Evolutionary conservation across 2,329 filamentous ascomycete genomes (phyloP).

Genomic region (Macrophomina phaseolina): DNA sequence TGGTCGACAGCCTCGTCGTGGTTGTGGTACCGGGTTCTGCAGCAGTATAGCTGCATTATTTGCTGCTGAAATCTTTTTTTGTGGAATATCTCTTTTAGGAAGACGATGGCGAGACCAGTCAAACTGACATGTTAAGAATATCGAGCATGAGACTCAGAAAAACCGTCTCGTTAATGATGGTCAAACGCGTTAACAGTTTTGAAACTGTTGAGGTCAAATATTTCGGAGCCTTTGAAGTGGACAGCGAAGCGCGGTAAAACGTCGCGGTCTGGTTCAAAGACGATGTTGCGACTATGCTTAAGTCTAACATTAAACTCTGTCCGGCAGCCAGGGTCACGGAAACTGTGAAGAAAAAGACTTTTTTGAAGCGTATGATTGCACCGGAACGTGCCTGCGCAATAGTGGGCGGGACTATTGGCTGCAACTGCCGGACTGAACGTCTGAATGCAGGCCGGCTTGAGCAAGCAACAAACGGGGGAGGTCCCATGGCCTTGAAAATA

Average conservation of each 20-base stretch:
- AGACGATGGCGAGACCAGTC: not conserved
- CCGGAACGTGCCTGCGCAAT: not conserved
- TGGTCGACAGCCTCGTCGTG: not conserved
- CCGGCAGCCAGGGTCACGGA: not conserved
- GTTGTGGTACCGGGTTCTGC: not conserved
- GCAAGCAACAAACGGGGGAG: slow-evolving; percentile 7
- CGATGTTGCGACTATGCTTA: not conserved
- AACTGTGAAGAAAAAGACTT: not conserved
- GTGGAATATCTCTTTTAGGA: not conserved
- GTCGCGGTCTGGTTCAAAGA: not conserved
- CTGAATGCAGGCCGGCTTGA: slow-evolving; percentile 4
- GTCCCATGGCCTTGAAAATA: not conserved
- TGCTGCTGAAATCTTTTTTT: not conserved
- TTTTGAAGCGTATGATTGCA: not conserved
- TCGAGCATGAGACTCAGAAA: slow-evolving; percentile 26
- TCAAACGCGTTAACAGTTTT: not conserved
- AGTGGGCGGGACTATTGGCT: not conserved
- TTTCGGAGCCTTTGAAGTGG: not conserved
- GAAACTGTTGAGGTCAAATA: not conserved
- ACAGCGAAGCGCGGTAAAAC: too few species aligned
- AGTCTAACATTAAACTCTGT: not conserved
- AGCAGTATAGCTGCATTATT: not conserved
- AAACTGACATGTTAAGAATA: slow-evolving; percentile 21
- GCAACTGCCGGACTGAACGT: not conserved
- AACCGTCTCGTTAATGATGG: slow-evolving; percentile 22